phyloP scores from a whole-genome alignment of 805 yeast species.

The Monosporozyma aquatica region DNA sequence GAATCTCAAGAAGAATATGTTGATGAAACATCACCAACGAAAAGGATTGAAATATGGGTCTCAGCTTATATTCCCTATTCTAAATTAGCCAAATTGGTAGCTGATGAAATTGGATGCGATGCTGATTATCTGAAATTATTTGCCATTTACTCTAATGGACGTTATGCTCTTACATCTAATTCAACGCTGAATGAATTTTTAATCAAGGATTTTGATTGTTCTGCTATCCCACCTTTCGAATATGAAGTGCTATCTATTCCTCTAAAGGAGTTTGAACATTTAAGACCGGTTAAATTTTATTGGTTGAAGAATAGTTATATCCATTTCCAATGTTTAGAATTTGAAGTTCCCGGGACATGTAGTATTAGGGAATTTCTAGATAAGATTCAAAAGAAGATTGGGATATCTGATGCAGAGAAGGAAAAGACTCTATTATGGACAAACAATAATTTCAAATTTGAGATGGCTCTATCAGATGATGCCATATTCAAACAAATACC shows the following conservation, averaged over 20 bases:
- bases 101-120: slow-evolving; percentile 42
- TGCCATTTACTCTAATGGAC: slow-evolving; percentile 51
- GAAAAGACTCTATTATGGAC: slow-evolving; percentile 51
- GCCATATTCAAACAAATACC: slow-evolving; percentile 34
- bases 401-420: slow-evolving; percentile 40
- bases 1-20: slow-evolving; percentile 24
- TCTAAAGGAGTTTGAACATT: slow-evolving; percentile 65
- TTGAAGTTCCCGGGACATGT: slow-evolving; percentile 57
- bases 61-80: slow-evolving; percentile 50
- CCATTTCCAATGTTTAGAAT: slow-evolving; percentile 58
- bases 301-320: slow-evolving; percentile 71
- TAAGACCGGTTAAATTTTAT: slow-evolving; percentile 53
- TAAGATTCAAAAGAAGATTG: slow-evolving; percentile 47
- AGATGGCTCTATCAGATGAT: slow-evolving; percentile 30
- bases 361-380: slow-evolving; percentile 46
- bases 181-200: slow-evolving; percentile 29
- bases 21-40: slow-evolving; percentile 10
- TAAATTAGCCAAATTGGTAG: slow-evolving; percentile 55
- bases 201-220: slow-evolving; percentile 31
- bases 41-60: slow-evolving; percentile 55
- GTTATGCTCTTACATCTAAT: slow-evolving; percentile 37
- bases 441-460: slow-evolving; percentile 29
- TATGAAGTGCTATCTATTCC: slow-evolving; percentile 74
- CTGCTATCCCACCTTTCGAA: slow-evolving; percentile 42
- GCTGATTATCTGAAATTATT: slow-evolving; percentile 59